phyloP scores from a whole-genome alignment of 1,139 yeast species.

The Kodamaea plutei region DNA sequence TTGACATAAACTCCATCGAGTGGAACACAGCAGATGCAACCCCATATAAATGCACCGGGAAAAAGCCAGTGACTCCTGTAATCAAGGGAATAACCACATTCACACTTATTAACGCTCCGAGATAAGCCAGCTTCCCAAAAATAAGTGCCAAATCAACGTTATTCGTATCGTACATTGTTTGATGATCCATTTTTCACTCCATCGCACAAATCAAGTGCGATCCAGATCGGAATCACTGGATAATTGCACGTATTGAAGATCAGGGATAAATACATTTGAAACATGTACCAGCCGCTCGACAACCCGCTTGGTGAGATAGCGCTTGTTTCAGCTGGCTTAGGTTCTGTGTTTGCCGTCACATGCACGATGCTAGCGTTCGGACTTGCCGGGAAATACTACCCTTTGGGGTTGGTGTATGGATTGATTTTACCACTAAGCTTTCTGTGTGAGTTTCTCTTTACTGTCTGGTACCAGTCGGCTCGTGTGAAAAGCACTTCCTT shows the following conservation, averaged over 20 bases:
- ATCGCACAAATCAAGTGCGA: too few relatives aligned
- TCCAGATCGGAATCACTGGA: too few relatives aligned
- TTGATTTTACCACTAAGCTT: conserved; percentile 24
- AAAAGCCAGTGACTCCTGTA: background rate
- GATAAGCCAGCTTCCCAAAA: conserved; percentile 27
- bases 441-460: conserved; percentile 27
- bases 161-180: conserved; percentile 21
- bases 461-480: conserved; percentile 25
- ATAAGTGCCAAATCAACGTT: conserved; percentile 31
- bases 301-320: conserved; percentile 24
- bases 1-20: conserved; percentile 72
- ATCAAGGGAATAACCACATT: conserved; percentile 12
- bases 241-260: too few relatives aligned
- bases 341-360: conserved; percentile 16
- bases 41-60: conserved; percentile 38
- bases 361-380: conserved; percentile 4
- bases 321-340: conserved; percentile 19
- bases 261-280: too few relatives aligned
- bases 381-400: background rate
- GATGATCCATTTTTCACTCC: too few relatives aligned
- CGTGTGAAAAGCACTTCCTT: conserved; percentile 29
- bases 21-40: conserved; percentile 62
- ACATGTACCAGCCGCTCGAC: conserved; percentile 2
- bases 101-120: conserved; percentile 26
- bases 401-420: conserved; percentile 16